phyloP scores from a whole-genome alignment of 2,329 filamentous ascomycete species.

The Chalaropsis ovoidea region DNA sequence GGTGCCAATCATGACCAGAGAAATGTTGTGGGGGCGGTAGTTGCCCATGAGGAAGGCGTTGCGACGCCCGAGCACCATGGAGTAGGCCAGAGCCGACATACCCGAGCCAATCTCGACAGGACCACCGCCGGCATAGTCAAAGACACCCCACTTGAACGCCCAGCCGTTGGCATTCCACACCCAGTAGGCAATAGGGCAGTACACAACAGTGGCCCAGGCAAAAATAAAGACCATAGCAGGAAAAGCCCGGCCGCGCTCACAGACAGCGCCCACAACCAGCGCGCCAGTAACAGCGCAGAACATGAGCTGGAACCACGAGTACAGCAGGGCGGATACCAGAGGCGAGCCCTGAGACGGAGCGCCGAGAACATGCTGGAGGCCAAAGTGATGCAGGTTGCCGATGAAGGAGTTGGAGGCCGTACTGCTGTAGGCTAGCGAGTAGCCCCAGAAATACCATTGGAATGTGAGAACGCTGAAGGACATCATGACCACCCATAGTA shows the following conservation, averaged over 20 bases:
- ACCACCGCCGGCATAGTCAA: constrained; percentile 93
- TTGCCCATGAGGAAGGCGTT: constrained; percentile 99
- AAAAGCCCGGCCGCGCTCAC: constrained; percentile 84
- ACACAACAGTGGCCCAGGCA: constrained; percentile 93
- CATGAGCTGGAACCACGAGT: constrained; percentile 98
- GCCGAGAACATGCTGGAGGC: constrained; percentile 72
- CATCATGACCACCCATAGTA: constrained; percentile 97
- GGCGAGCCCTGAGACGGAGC: constrained; percentile 80
- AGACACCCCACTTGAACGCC: constrained; percentile 79
- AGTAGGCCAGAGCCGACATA: constrained; percentile 87
- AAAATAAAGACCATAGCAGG: constrained; percentile 94
- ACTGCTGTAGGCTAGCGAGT: constrained; percentile 82
- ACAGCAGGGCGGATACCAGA: constrained; percentile 79
- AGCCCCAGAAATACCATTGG: constrained; percentile 99
- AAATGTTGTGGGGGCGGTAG: constrained; percentile 98
- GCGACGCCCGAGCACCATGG: constrained; percentile 84
- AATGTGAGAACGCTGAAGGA: constrained; percentile 84
- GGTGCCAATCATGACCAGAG: constrained; percentile 89
- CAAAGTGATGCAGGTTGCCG: constrained; percentile 81
- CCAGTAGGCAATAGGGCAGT: constrained; percentile 95
- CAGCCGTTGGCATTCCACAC: constrained; percentile 92
- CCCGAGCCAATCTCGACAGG: constrained; percentile 96
- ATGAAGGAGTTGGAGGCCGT: constrained; percentile 81
- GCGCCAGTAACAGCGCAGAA: constrained; percentile 89
- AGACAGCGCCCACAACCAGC: constrained; percentile 83